Base-by-base conservation (phyloP, 2,329 filamentous ascomycete species). In the Paecilomyces fulvus region DNA sequence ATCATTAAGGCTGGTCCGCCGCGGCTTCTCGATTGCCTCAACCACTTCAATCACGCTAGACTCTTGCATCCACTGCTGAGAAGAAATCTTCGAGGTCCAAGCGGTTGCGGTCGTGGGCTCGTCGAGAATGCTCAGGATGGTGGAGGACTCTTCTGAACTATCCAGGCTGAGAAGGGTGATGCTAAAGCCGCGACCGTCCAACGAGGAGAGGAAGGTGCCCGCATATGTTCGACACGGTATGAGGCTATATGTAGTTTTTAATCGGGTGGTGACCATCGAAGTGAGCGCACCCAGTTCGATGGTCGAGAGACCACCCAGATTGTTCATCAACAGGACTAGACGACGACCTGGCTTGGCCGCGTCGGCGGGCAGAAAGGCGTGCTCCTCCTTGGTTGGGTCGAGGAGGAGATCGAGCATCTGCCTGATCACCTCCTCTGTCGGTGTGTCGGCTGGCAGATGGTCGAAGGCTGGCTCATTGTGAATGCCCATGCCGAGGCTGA, bases 401-500 rank as follows among this genome's bases (percentile, higher is more conserved):
- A 43, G 37, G n/a, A 43, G 37, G 14, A 43, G 37, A 17, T 28
- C 49, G n/a, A 49, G 21, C 48, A 23, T 33, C 21, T 48, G 31
- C 25, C 21, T 48, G 14, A 49, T 20, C 2, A 49, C 14, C 4
- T 30, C 23, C 37, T 21, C 12, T 10, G 33, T 54, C 11, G 37
- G 14, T 5, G 53, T 43, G 2, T 49, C 31, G 1, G 43, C 31
- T 30, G 33, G 9, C 2, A 54, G 7, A 28, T 25, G 21, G 14
- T 23, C 11, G 25, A 30, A 48, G 6, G 73, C 84, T 0, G 84
- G 84, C 67, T 88, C 84, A 64, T 86, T 86, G 66, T 88, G 85
- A 12, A 83, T 83, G 0, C 85, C 84, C 21, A 84, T 86, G 2
- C 85, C 84, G n/a, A 87, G 74, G 66, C 85, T 84, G 33, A 86